A percentile compares a stretch with the other conserved stretches of the same genome.
phyloP scores from a whole-genome alignment of 2,329 filamentous ascomycete species.

The Ophiostoma sp. region DNA sequence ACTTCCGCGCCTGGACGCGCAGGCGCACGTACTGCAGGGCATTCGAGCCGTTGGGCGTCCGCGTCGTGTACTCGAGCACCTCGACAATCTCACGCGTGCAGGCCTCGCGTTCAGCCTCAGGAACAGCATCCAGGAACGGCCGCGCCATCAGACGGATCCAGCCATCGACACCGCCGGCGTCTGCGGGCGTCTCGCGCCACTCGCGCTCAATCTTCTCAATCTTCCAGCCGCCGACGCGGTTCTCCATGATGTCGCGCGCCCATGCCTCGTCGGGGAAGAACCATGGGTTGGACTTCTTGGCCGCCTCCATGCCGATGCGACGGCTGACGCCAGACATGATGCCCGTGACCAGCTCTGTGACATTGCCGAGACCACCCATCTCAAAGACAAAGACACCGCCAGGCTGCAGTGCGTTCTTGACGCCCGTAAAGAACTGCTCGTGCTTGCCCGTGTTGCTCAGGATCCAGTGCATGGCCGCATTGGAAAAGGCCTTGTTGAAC shows the following conservation, averaged over 20 bases:
- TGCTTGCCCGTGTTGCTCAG: slow-evolving; percentile 49
- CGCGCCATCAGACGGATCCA: slow-evolving; percentile 67
- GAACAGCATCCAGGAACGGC: slow-evolving; percentile 56
- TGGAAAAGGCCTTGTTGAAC: slow-evolving; percentile 63
- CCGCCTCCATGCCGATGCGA: slow-evolving; percentile 51
- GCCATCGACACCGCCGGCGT: slow-evolving; percentile 60
- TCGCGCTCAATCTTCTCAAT: slow-evolving; percentile 60
- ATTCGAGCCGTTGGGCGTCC: slow-evolving; percentile 57
- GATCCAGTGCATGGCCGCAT: slow-evolving; percentile 69
- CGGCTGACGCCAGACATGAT: slow-evolving; percentile 55
- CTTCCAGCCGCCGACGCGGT: slow-evolving; percentile 48
- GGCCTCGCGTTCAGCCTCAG: slow-evolving; percentile 49
- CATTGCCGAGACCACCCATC: slow-evolving; percentile 70
- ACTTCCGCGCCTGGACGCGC: slow-evolving; percentile 30
- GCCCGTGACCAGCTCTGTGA: slow-evolving; percentile 61
- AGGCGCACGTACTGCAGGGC: slow-evolving; percentile 54
- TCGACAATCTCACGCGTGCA: slow-evolving; percentile 56
- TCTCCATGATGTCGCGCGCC: slow-evolving; percentile 48
- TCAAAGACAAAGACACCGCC: slow-evolving; percentile 65
- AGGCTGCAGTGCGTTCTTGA: slow-evolving; percentile 53
- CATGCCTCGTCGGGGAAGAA: slow-evolving; percentile 69
- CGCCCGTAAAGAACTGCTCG: slow-evolving; percentile 53
- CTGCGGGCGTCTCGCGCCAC: slow-evolving; percentile 63
- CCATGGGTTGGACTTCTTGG: slow-evolving; percentile 61
- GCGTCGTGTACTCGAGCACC: slow-evolving; percentile 56